Evolutionary conservation across 2,329 filamentous ascomycete species (phyloP).

Genomic region (Paecilomyces variotii): DNA sequence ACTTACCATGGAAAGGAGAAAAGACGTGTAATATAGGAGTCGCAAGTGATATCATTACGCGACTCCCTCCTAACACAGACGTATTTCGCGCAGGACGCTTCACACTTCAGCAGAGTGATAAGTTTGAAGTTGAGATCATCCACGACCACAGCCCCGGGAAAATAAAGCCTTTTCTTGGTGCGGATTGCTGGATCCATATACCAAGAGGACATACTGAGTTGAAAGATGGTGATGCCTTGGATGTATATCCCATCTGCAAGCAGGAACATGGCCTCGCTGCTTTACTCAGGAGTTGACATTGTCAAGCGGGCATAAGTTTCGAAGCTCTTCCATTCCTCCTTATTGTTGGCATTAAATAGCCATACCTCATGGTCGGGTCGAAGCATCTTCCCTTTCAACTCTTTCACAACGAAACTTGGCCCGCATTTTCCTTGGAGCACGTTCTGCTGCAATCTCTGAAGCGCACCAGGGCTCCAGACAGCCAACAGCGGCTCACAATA

Average conservation of each 20-base stretch:
- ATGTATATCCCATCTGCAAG: slow-evolving; percentile 4
- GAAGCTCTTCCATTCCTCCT: slow-evolving; percentile 38
- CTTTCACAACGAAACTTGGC: slow-evolving; percentile 10
- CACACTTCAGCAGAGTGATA: not conserved
- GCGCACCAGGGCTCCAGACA: slow-evolving; percentile 26
- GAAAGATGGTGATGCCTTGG: slow-evolving; percentile 7
- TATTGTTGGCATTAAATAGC: slow-evolving; percentile 17
- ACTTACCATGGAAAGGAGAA: not conserved
- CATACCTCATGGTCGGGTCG: slow-evolving; percentile 5
- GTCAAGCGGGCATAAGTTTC: slow-evolving; percentile 19
- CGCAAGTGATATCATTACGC: not conserved
- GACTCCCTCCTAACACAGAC: slow-evolving; percentile 2
- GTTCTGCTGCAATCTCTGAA: slow-evolving; percentile 15
- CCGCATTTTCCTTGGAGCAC: slow-evolving; percentile 8
- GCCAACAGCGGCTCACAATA: slow-evolving; percentile 28
- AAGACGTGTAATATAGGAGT: not conserved
- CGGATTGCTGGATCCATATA: slow-evolving; percentile 19
- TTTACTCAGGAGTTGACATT: not conserved
- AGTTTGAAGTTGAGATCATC: slow-evolving; percentile 6
- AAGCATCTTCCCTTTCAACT: slow-evolving; percentile 10
- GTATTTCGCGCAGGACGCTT: slow-evolving; percentile 7
- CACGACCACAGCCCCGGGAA: slow-evolving; percentile 15
- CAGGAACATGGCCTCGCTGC: not conserved
- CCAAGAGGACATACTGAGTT: slow-evolving; percentile 7
- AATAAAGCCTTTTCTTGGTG: slow-evolving; percentile 13